Evolutionary conservation across 768 basidiomycete genomes (phyloP).

Genomic region (Hericium alpestre): DNA sequence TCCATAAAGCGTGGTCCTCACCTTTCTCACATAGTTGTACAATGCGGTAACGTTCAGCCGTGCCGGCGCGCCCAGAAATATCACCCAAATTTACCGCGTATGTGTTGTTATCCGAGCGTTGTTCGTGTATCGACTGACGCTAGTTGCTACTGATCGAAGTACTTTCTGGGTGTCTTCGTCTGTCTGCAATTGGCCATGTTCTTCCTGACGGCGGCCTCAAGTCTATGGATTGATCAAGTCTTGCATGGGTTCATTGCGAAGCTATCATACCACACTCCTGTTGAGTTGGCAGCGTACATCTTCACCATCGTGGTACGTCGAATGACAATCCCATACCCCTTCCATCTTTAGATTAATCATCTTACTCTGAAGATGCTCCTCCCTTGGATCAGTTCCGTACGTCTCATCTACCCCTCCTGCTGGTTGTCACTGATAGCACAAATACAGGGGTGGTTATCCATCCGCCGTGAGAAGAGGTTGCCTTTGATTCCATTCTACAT

Average conservation of each 20-base stretch:
- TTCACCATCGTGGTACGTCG: slow-evolving; percentile 32
- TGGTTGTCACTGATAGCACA: background rate
- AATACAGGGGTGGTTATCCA: slow-evolving; percentile 42
- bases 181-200: slow-evolving; percentile 46
- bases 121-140: too few relatives aligned
- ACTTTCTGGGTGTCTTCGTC: slow-evolving; percentile 44
- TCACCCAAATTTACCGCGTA: slow-evolving; percentile 43
- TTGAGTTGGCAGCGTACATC: slow-evolving; percentile 38
- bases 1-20: too few relatives aligned
- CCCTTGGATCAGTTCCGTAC: slow-evolving; percentile 44
- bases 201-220: slow-evolving; percentile 37
- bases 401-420: background rate
- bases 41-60: slow-evolving; percentile 37
- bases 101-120: background rate
- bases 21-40: slow-evolving; percentile 26
- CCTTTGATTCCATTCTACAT: slow-evolving; percentile 34
- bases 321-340: background rate
- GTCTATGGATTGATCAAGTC: slow-evolving; percentile 48
- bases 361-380: slow-evolving; percentile 27
- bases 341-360: background rate
- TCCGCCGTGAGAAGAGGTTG: slow-evolving; percentile 33
- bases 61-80: slow-evolving; percentile 40
- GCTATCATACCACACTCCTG: slow-evolving; percentile 29
- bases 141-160: slow-evolving; percentile 21
- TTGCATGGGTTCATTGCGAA: slow-evolving; percentile 32